phyloP scores from a whole-genome alignment of 176 grass and related monocot species.

The Eleusine coracana region DNA sequence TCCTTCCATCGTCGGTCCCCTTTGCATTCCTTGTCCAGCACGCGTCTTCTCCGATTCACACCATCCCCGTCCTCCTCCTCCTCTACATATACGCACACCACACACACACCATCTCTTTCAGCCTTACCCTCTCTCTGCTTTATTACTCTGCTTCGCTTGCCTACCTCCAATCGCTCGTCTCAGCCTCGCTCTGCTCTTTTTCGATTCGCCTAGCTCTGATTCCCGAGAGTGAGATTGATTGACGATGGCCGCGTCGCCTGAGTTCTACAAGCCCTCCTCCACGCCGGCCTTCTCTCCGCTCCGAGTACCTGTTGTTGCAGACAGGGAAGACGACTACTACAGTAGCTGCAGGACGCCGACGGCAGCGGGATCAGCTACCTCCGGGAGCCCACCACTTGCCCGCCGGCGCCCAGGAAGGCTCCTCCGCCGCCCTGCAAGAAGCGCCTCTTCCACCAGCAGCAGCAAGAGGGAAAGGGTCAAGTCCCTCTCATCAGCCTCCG shows the following conservation, averaged over 20 bases:
- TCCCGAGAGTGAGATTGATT: background rate
- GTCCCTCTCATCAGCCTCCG: background rate
- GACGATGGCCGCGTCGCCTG: slow-evolving; percentile 30
- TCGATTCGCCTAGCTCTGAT: too few species aligned
- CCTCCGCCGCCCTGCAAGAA: slow-evolving; percentile 21
- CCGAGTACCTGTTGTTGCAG: background rate
- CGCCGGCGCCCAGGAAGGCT: slow-evolving; percentile 44
- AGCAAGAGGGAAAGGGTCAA: too few species aligned
- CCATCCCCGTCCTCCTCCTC: background rate
- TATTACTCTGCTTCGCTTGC: too few species aligned
- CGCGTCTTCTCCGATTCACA: background rate
- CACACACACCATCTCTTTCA: background rate
- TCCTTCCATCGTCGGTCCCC: background rate
- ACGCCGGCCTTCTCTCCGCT: background rate
- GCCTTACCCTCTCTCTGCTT: background rate
- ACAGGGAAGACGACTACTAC: background rate
- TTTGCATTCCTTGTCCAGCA: background rate
- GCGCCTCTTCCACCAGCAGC: slow-evolving; percentile 13
- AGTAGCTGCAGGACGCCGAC: slow-evolving; percentile 34
- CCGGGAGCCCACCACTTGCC: slow-evolving; percentile 43
- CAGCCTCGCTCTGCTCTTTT: background rate
- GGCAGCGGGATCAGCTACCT: slow-evolving; percentile 19
- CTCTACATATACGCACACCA: background rate
- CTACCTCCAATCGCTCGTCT: background rate
- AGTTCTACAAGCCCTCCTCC: slow-evolving; percentile 33